Evolutionary conservation across 768 basidiomycete genomes (phyloP).

Genomic region (Mycena olivaceomarginata): DNA sequence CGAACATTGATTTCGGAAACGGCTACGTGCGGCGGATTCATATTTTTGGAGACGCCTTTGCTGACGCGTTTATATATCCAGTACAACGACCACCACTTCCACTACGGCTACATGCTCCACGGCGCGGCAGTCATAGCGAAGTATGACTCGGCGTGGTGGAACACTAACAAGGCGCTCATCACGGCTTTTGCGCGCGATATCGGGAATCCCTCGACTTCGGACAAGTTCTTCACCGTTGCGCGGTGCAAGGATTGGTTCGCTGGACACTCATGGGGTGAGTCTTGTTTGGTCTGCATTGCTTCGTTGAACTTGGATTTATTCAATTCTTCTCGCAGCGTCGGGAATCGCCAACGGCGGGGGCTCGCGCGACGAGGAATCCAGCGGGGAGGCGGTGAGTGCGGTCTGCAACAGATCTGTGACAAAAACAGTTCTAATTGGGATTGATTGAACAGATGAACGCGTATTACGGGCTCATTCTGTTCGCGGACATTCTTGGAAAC

Average conservation of each 20-base stretch:
- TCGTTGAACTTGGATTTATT: not conserved
- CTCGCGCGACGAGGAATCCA: constrained; percentile 57
- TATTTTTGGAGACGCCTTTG: not conserved
- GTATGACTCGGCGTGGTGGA: constrained; percentile 52
- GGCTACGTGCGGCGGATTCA: constrained; percentile 39
- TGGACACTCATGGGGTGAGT: constrained; percentile 59
- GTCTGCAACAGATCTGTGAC: not conserved
- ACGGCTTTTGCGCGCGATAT: constrained; percentile 57
- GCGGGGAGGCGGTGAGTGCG: constrained; percentile 51
- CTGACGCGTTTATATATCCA: not conserved
- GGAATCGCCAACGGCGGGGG: constrained; percentile 59
- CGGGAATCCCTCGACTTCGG: constrained; percentile 55
- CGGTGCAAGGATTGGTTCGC: constrained; percentile 60
- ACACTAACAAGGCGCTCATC: constrained; percentile 49
- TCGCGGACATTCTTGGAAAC: constrained; percentile 55
- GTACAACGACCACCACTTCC: constrained; percentile 61
- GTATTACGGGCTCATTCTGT: constrained; percentile 59
- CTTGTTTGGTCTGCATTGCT: not conserved
- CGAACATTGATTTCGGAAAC: constrained; percentile 58
- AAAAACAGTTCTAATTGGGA: not conserved
- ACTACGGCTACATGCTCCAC: constrained; percentile 58
- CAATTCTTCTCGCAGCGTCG: constrained; percentile 48
- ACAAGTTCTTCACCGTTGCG: constrained; percentile 55
- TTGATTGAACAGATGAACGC: constrained; percentile 48
- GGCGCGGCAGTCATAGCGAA: constrained; percentile 56